Base-by-base conservation (phyloP, 768 basidiomycete species). In the Pulveroboletus frians region DNA sequence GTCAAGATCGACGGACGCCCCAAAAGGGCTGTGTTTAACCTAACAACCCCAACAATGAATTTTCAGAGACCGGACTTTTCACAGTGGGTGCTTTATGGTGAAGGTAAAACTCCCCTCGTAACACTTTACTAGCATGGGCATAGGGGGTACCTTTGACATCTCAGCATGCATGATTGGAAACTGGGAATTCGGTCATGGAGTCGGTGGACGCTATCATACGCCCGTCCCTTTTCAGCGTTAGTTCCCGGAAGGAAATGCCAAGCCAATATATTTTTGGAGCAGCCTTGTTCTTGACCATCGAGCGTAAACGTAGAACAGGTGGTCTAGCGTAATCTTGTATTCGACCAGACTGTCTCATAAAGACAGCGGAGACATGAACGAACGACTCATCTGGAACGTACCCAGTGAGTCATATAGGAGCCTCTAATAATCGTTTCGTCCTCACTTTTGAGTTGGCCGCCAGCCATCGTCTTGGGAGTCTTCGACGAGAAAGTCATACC, bases 401-500 rank as follows among this genome's bases (percentile, higher is more conserved):
- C 34, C 41, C 34, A 15, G 42, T 60, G 34, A 56, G 50, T 44
- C 26, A 48, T 15, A 5, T 43, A 43, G 17, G 9, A 17, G 45
- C 18, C 5, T 35, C 9, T 46, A 46, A 58, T 56, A 1, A 27
- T n/a, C n/a, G 7, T 9, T 1, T n/a, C 30, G n/a, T 46, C 18
- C 54, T 57, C 49, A 69, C 65, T 43, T 57, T 56, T 65, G 71
- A 37, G 68, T 65, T 34, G 72, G 71, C 45, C 74, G 74, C 89
- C 89, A 91, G 17, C 82, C 80, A 10, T 72, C 69, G 56, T 91
- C 85, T 41, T 74, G 68, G 1, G 89, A 75, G 64, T 95, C 93
- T 56, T 80, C 65, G 7, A 87, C 62, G 27, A 94, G 65, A 58
- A 95, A 94, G n/a, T 77, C 71, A 59, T 95, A 98, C 93, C 95